These are phyloP conservation scores for Sanguinoderma infundibulare DNA, from an alignment of 1,284 basidiomycete species.

Conservation along the genomic window DNA sequence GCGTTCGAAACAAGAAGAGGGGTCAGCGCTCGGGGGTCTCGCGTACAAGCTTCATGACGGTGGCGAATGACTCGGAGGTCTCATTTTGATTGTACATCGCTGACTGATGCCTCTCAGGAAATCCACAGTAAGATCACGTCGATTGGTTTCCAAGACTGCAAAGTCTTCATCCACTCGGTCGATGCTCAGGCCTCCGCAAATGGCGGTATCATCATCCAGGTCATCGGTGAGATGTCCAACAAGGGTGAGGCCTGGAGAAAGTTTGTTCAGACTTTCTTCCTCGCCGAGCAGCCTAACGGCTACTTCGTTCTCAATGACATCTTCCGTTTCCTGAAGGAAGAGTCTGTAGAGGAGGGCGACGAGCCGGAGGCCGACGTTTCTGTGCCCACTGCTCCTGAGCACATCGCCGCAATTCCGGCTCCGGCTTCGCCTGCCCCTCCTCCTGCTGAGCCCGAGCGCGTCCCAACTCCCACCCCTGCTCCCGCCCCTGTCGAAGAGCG, in stretches of 20 bases:
- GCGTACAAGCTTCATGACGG: neutral
- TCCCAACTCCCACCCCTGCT: slow-evolving; percentile 28
- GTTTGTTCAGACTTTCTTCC: slow-evolving; percentile 99
- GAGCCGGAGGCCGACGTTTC: slow-evolving; percentile 50
- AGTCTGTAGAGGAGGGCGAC: slow-evolving; percentile 76
- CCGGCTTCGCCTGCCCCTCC: slow-evolving; percentile 36
- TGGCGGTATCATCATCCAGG: slow-evolving; percentile 98
- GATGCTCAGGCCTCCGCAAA: slow-evolving; percentile 93
- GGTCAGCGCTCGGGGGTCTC: no score
- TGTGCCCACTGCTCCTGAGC: slow-evolving; percentile 28
- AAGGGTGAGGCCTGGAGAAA: slow-evolving; percentile 92
- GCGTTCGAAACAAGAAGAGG: no score
- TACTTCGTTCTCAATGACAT: slow-evolving; percentile 99
- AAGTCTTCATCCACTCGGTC: slow-evolving; percentile 96
- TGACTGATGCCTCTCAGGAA: slow-evolving; percentile 60
- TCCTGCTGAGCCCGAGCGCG: slow-evolving; percentile 39
- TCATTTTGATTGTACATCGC: neutral
- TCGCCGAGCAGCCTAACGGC: slow-evolving; percentile 98
- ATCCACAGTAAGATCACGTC: slow-evolving; percentile 96
- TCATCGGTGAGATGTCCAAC: slow-evolving; percentile 98
- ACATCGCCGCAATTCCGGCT: slow-evolving; percentile 21
- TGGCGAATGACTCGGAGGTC: neutral
- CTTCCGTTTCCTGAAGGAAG: slow-evolving; percentile 99
- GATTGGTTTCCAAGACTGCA: slow-evolving; percentile 95
- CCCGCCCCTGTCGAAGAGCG: slow-evolving; percentile 39